Evolutionary conservation across 352 stramenopile genomes (phyloP).

Genomic region (Globisporangium parvum): DNA sequence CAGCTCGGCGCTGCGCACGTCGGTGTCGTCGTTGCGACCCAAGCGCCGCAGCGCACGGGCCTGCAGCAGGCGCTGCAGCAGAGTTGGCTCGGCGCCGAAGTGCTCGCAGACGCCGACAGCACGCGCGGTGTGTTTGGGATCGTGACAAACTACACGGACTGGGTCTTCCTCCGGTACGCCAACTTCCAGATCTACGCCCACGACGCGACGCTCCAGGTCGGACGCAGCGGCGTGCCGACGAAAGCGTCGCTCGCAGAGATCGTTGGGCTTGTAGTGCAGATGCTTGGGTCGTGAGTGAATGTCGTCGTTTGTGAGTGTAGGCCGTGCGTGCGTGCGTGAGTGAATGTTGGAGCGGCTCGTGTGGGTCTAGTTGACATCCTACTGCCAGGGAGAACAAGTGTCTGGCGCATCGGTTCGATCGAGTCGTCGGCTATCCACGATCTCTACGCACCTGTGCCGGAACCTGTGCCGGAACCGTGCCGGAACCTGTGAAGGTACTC

Average conservation of each 20-base stretch:
- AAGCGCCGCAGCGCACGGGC: no score
- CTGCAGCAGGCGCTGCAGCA: not conserved
- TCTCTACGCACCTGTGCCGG: no score
- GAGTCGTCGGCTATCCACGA: no score
- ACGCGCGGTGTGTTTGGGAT: not conserved
- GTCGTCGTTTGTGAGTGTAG: not conserved
- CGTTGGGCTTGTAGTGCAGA: not conserved
- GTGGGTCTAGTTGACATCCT: no score
- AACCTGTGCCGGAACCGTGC: no score
- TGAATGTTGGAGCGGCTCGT: not conserved
- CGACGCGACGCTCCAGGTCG: not conserved
- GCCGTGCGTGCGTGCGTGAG: no score
- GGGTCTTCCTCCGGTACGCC: slow-evolving; percentile 3
- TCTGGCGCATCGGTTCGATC: no score
- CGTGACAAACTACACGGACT: not conserved
- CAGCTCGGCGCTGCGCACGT: not conserved
- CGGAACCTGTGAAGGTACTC: no score
- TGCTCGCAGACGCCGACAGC: not conserved
- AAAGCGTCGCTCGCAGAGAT: slow-evolving; percentile 1
- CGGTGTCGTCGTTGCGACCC: not conserved
- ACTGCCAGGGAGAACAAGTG: no score
- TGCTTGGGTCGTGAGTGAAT: not conserved
- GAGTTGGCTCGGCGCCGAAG: slow-evolving; percentile 6
- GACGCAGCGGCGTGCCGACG: not conserved
- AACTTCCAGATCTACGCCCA: not conserved